Base-by-base conservation (phyloP, 2,329 filamentous ascomycete species). In the Sarocladium strictum region DNA sequence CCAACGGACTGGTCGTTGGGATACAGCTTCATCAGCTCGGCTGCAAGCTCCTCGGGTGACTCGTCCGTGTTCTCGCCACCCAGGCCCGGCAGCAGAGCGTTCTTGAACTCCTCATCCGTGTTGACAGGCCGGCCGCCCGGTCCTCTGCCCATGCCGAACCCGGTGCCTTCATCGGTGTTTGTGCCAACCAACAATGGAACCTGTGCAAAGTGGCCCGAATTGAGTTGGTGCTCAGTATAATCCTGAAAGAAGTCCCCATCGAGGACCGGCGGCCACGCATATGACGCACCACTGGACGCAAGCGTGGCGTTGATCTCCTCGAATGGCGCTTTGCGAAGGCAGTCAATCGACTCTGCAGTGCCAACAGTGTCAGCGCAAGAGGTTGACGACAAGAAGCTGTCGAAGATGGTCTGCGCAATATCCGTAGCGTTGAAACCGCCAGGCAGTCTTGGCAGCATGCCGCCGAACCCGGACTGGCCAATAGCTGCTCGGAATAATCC, bases 401-500 rank as follows among this genome's bases (percentile, higher is more conserved):
- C 33, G 15, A 27, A 53, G 11, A 45, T 21, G 5, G n/a, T 9
- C 29, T 53, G 26, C 15, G 19, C n/a, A 14, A 19, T 12, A 4
- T 17, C 24, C 10, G 47, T 45, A 33, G 12, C 29, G 10, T 51
- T 33, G 35, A 38, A 54, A 11, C 19, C 38, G 65, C 0, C 70
- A 69, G 3, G 79, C 79, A 12, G 76, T 81, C 53, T 84, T 73
- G 53, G 78, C 67, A 43, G 26, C 15, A 51, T 33, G 15, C 27
- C 47, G 21, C 47, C 47, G 29, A 51, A 51, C n/a, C 47, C 47
- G 17, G 47, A 51, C 47, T 51, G 47, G 26, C 47, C 47, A 5
- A 81, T 83, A 2, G 75, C 80, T 7, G 67, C 76, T 3, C 74
- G 72, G 60, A 82, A 85, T 0, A 85, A 66, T 0, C 69, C 67